Conservation (phyloP, 495 filamentous ascomycete genomes). For the Sphaerosporella brunnea region DNA sequence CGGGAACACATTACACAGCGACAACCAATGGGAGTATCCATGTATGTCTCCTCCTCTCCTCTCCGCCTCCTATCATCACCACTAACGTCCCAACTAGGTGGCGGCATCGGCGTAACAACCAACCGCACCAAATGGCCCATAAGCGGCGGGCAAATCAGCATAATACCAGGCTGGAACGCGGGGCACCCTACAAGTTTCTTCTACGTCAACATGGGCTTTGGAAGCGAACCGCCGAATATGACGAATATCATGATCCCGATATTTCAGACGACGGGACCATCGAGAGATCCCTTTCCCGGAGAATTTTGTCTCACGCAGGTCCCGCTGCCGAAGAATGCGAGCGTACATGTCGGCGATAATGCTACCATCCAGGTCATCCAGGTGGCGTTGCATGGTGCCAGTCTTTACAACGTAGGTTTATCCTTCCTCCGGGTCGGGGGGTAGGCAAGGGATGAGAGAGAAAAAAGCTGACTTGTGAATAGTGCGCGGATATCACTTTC, state of each 20-base stretch:
- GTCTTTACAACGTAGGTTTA: slow-evolving; percentile 68
- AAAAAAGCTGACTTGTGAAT: not conserved
- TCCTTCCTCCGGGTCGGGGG: not conserved
- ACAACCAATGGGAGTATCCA: slow-evolving; percentile 97
- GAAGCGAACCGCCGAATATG: slow-evolving; percentile 69
- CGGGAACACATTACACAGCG: slow-evolving; percentile 80
- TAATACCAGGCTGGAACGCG: slow-evolving; percentile 88
- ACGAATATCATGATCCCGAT: slow-evolving; percentile 65
- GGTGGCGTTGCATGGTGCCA: slow-evolving; percentile 72
- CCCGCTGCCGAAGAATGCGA: slow-evolving; percentile 57
- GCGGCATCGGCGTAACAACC: slow-evolving; percentile 55
- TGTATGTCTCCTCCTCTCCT: slow-evolving; percentile 36
- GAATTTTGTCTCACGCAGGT: slow-evolving; percentile 82
- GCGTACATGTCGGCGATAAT: slow-evolving; percentile 61
- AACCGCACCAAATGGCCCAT: slow-evolving; percentile 91
- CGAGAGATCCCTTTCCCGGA: slow-evolving; percentile 63
- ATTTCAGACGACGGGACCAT: slow-evolving; percentile 74
- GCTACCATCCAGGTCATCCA: slow-evolving; percentile 93
- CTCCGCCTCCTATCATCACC: slow-evolving; percentile 1
- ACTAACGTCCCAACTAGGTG: slow-evolving; percentile 42
- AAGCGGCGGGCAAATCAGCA: slow-evolving; percentile 60
- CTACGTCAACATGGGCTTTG: slow-evolving; percentile 88
- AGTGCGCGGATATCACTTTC: slow-evolving; percentile 84
- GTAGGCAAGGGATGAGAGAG: not conserved
- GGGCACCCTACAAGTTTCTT: slow-evolving; percentile 73